These are phyloP conservation scores for Plasmopara muralis DNA, from an alignment of 352 stramenopile species.

Conservation along the genomic window DNA sequence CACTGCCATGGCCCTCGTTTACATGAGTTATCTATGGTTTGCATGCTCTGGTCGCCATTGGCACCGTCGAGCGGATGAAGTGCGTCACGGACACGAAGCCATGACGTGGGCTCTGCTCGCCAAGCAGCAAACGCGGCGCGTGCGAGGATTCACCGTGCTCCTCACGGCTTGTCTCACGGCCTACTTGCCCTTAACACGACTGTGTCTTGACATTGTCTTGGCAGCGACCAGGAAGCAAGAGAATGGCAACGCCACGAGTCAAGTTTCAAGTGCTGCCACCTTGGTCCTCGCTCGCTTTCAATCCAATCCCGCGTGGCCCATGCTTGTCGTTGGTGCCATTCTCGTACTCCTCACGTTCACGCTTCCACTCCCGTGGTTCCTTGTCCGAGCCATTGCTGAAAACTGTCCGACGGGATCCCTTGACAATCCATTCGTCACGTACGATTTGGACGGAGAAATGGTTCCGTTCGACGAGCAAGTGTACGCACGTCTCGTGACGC, in stretches of 20 bases:
- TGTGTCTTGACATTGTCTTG: conserved; percentile 30
- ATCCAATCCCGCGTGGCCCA: conserved; percentile 17
- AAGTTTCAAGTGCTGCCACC: conserved; percentile 8
- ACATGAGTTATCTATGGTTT: conserved; percentile 41
- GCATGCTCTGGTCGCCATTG: conserved; percentile 25
- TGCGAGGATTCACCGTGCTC: conserved; percentile 33
- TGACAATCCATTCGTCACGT: conserved; percentile 32
- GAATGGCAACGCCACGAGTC: not conserved
- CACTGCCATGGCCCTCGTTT: conserved; percentile 19
- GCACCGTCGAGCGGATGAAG: conserved; percentile 34
- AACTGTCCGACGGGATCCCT: conserved; percentile 36
- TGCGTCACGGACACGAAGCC: conserved; percentile 41
- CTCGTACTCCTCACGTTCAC: conserved; percentile 34
- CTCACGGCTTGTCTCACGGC: conserved; percentile 37
- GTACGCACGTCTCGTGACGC: conserved; percentile 31
- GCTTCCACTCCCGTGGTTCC: conserved; percentile 27
- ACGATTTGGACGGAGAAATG: conserved; percentile 37
- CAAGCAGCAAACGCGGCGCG: conserved; percentile 25
- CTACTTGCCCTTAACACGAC: conserved; percentile 37
- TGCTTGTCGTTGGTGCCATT: conserved; percentile 18
- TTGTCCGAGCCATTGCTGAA: conserved; percentile 25
- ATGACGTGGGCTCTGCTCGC: conserved; percentile 30
- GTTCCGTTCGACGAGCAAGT: conserved; percentile 40
- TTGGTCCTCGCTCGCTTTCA: conserved; percentile 15
- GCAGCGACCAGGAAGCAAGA: not conserved